phyloP scores from a whole-genome alignment of 2,329 filamentous ascomycete genomes.

The Penicillium sumatraense region DNA sequence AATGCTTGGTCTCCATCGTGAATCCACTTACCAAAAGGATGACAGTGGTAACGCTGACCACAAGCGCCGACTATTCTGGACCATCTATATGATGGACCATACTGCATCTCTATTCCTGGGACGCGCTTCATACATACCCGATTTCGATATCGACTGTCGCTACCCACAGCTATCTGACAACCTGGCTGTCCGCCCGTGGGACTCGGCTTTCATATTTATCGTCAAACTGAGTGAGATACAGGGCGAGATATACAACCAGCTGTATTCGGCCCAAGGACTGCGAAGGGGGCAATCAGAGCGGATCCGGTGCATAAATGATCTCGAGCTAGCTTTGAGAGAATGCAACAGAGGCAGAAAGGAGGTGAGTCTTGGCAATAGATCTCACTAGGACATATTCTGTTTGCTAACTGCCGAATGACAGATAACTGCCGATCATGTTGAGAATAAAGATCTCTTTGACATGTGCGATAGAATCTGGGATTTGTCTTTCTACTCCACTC shows the following conservation, averaged over 20 bases:
- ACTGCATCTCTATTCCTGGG: slow-evolving; percentile 21
- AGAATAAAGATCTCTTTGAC: slow-evolving; percentile 12
- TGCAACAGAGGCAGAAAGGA: slow-evolving; percentile 8
- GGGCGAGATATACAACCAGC: slow-evolving; percentile 17
- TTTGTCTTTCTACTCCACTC: slow-evolving; percentile 25
- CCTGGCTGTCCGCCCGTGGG: slow-evolving; percentile 15
- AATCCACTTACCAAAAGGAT: slow-evolving; percentile 15
- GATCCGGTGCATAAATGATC: slow-evolving; percentile 5
- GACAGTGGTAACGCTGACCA: slow-evolving; percentile 9
- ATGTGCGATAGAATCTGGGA: slow-evolving; percentile 24
- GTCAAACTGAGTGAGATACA: slow-evolving; percentile 18
- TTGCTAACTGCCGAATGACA: not conserved
- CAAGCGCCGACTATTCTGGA: slow-evolving; percentile 28
- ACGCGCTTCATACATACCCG: slow-evolving; percentile 21
- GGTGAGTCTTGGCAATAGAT: not conserved
- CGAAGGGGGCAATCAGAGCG: slow-evolving; percentile 7
- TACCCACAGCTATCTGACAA: slow-evolving; percentile 9
- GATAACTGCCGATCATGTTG: slow-evolving; percentile 16
- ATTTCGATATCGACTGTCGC: slow-evolving; percentile 25
- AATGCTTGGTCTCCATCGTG: slow-evolving; percentile 27
- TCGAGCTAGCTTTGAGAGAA: slow-evolving; percentile 14
- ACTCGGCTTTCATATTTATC: slow-evolving; percentile 15
- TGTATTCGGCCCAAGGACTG: slow-evolving; percentile 15
- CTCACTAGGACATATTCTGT: no score
- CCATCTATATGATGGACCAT: slow-evolving; percentile 16